Conservation (phyloP, 305 asterid genomes). For the Fraxinus dipetala region DNA sequence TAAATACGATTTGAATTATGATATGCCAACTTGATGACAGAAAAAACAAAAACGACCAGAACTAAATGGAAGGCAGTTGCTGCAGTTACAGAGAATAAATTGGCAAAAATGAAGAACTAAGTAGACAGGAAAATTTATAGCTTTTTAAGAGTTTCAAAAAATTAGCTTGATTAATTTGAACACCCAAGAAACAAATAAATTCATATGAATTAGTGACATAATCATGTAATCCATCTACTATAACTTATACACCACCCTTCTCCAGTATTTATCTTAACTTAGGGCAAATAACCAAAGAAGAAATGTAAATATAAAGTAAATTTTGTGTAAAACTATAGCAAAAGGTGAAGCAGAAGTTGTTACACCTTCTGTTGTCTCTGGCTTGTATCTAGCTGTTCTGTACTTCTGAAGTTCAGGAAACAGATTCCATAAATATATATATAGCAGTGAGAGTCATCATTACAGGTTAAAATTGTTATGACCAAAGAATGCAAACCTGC, state of each 20-base stretch:
- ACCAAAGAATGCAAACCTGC: slow-evolving; percentile 52
- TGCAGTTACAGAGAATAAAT: neutral
- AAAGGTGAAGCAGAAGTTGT: slow-evolving; percentile 5
- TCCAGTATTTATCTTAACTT: neutral
- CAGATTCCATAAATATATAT: slow-evolving; percentile 23
- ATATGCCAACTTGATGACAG: neutral
- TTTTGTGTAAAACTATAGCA: slow-evolving; percentile 10
- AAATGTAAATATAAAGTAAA: neutral
- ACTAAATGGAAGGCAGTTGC: neutral
- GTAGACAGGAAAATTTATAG: neutral
- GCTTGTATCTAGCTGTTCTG: slow-evolving; percentile 86
- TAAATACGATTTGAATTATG: neutral
- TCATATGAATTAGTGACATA: neutral
- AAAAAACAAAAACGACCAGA: neutral
- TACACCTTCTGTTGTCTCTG: slow-evolving; percentile 75
- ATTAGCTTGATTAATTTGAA: neutral
- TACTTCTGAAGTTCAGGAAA: slow-evolving; percentile 67
- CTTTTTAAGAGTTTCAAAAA: neutral
- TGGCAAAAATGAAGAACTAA: neutral
- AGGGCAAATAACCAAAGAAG: neutral
- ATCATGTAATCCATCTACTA: neutral
- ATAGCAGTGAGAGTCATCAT: slow-evolving; percentile 8
- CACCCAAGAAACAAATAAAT: slow-evolving; percentile 5
- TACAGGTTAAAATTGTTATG: slow-evolving; percentile 14
- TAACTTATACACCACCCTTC: neutral